These are phyloP conservation scores for Termitomyces sp. DNA, from an alignment of 768 basidiomycete species.

Conservation along the genomic window DNA sequence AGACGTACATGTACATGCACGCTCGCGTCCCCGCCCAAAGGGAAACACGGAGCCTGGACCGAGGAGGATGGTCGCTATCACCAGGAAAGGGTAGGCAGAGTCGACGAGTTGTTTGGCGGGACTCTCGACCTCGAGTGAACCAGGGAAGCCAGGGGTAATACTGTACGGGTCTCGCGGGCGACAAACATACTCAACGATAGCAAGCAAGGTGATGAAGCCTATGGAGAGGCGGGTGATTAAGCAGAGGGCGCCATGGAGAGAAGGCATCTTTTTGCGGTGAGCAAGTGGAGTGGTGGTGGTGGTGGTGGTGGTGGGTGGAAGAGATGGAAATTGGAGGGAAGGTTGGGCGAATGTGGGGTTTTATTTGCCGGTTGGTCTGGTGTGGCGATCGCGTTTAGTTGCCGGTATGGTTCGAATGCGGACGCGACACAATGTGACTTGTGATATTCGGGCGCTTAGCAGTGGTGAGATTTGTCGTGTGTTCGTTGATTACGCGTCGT, in stretches of 20 bases:
- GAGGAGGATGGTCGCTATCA: background rate
- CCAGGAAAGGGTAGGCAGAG: background rate
- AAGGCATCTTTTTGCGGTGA: background rate
- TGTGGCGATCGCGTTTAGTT: background rate
- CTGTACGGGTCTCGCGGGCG: background rate
- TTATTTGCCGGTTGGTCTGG: background rate
- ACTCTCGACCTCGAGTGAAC: background rate
- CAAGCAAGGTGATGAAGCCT: background rate
- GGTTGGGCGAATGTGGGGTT: background rate
- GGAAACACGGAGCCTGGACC: background rate
- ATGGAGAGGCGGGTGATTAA: background rate
- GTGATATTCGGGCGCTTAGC: background rate
- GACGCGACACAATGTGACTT: background rate
- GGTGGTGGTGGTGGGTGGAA: background rate
- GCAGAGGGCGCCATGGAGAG: background rate
- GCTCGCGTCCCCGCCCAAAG: background rate
- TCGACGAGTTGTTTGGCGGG: background rate
- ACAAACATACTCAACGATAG: background rate
- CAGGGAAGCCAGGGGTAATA: background rate
- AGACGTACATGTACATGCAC: background rate
- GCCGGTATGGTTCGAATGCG: background rate
- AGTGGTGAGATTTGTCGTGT: background rate
- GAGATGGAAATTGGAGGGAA: background rate
- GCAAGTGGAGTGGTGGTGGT: background rate
- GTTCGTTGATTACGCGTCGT: background rate